A percentile compares a stretch with the other conserved stretches of the same genome.
phyloP scores from a whole-genome alignment of 306 rosid genomes.

The Fragaria vesca region DNA sequence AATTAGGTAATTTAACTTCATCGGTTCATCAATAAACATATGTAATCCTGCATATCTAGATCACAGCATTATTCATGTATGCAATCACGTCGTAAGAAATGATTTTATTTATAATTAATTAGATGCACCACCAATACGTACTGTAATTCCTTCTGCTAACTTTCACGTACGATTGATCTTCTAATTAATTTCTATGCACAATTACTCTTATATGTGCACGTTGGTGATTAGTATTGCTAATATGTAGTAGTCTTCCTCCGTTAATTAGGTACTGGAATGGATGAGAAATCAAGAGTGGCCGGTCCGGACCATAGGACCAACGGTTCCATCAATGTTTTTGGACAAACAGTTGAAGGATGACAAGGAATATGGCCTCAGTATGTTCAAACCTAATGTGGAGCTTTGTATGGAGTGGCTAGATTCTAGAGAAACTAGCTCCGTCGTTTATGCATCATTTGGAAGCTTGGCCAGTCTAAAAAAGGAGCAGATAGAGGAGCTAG shows the following conservation, averaged over 20 bases:
- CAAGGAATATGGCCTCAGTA: conserved; percentile 9
- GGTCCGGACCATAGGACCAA: conserved; percentile 24
- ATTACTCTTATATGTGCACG: not conserved
- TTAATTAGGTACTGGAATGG: conserved; percentile 5
- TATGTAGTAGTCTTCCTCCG: not conserved
- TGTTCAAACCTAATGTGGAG: not conserved
- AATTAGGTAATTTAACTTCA: not conserved
- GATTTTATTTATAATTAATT: too few species aligned
- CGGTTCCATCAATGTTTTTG: conserved; percentile 25
- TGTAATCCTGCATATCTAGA: too few species aligned
- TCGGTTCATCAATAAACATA: not conserved
- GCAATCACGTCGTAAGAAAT: not conserved
- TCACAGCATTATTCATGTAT: not conserved
- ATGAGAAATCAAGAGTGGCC: conserved; percentile 21
- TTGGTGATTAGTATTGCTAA: not conserved
- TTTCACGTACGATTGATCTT: not conserved
- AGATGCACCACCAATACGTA: not conserved
- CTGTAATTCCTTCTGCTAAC: not conserved
- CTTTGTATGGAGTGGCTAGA: conserved; percentile 22
- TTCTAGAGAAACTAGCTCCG: conserved; percentile 9
- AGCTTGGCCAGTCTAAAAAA: conserved; percentile 7
- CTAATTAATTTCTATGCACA: not conserved
- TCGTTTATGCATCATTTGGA: conserved; percentile 32
- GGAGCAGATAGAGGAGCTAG: conserved; percentile 27
- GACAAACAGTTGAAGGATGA: conserved; percentile 16